phyloP scores from a whole-genome alignment of 2,329 filamentous ascomycete genomes.

The Fusarium gaditjirri region DNA sequence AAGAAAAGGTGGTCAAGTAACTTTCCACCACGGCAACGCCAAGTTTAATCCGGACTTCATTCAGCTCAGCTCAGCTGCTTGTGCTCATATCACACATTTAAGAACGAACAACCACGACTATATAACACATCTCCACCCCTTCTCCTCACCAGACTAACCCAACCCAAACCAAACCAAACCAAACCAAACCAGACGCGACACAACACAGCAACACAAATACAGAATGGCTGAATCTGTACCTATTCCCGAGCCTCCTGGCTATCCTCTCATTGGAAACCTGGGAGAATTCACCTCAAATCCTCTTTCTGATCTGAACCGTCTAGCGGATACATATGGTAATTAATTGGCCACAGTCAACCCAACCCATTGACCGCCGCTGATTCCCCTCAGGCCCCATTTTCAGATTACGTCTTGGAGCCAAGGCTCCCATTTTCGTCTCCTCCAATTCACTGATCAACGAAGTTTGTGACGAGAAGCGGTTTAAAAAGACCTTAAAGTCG shows the following conservation, averaged over 20 bases:
- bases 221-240: conserved; percentile 52
- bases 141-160: neutral
- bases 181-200: neutral
- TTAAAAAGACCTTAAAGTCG: conserved; percentile 65
- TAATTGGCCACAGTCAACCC: neutral
- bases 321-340: conserved; percentile 74
- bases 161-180: neutral
- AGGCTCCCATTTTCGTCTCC: conserved; percentile 56
- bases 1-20: conserved; percentile 1
- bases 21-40: conserved; percentile 11
- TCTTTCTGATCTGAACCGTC: conserved; percentile 61
- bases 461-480: conserved; percentile 72
- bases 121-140: neutral
- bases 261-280: conserved; percentile 74
- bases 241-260: conserved; percentile 71
- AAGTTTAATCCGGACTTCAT: neutral
- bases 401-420: conserved; percentile 29
- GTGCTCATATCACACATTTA: conserved; percentile 1
- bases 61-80: neutral
- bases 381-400: conserved; percentile 35
- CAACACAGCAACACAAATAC: neutral
- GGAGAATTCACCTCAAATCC: conserved; percentile 71
- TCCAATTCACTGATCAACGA: conserved; percentile 70
- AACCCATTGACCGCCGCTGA: conserved; percentile 6
- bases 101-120: neutral